Evolutionary conservation across 768 basidiomycete genomes (phyloP), one percentile per base, ranked within the genome.

Genomic region (Mycena epipterygia): DNA sequence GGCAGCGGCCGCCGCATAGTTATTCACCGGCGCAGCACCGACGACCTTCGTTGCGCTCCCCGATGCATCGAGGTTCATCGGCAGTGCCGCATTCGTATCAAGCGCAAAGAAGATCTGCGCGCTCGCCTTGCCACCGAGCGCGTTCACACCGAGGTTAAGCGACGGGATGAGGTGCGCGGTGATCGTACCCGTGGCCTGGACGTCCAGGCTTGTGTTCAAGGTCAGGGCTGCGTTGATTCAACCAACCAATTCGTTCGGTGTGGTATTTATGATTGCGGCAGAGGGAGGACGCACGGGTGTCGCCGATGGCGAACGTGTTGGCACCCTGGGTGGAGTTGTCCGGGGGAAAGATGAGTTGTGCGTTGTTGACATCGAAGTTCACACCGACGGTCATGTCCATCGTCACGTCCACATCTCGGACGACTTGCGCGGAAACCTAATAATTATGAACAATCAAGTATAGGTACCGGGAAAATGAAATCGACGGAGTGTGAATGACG

Each of bases 131-230:
- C 61, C 61, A 7, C 68, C 75, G 32, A 76, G 55, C 1, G 73
- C 75, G 23, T 63, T 60, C 49, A 83, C 68, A 25, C 81, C 81
- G 62, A 82, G 71, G 63, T 72, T 76, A 29, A 76, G 56, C 19
- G 68, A 58, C 0, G 81, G 82, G 66, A 79, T 81, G 46, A 83
- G 73, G 52, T 84, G 79, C 17, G 76, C 81, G 13, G 75, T 71
- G 52, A 82, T 44, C n/a, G 68, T 73, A 32, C 77, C 78, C 30
- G 75, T 74, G 23, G 77, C 71, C 17, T 70, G 68, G 17, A 79
- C 77, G 65, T 74, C 71, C 13, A 80, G 78, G 35, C 72, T 66
- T 3, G 77, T 78, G 21, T 75, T 73, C 58, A 80, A 68, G 48
- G 72, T 72, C 23, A 81, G 46, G 23, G 74, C 77, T 74, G 37